phyloP scores from a whole-genome alignment of 371 early-diverging fungal species.

The Nematocida ironsii region DNA sequence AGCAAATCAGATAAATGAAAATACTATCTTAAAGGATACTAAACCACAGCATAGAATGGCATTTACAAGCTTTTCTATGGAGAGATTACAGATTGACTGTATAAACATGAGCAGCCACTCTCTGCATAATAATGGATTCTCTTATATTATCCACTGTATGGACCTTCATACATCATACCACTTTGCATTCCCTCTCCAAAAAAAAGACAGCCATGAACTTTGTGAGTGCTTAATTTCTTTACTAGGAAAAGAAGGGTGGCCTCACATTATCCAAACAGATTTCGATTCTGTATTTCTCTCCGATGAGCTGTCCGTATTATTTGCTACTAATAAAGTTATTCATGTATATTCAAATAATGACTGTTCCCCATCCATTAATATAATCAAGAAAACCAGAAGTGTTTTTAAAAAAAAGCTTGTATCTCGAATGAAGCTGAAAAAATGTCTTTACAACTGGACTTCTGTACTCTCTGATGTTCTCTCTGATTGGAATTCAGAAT shows the following conservation, averaged over 20 bases:
- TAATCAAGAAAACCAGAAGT: background rate
- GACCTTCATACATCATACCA: conserved; percentile 8
- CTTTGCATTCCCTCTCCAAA: conserved; percentile 13
- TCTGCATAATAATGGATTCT: conserved; percentile 9
- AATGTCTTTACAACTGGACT: background rate
- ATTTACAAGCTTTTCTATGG: conserved; percentile 8
- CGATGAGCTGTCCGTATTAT: background rate
- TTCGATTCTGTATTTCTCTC: background rate
- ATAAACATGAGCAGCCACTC: conserved; percentile 1
- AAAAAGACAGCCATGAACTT: background rate
- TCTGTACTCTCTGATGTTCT: background rate
- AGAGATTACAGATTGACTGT: conserved; percentile 19
- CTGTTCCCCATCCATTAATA: background rate
- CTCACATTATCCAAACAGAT: conserved; percentile 14
- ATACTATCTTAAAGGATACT: background rate
- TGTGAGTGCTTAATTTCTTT: background rate
- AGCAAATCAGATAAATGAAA: background rate
- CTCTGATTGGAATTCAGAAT: background rate
- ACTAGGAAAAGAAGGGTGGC: conserved; percentile 16
- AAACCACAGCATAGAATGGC: background rate
- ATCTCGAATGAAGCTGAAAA: background rate
- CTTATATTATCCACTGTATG: conserved; percentile 1
- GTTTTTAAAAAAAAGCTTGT: conserved; percentile 17
- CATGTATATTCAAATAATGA: conserved; percentile 1
- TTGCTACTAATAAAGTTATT: conserved; percentile 3